These are phyloP conservation scores for Nakazawaea sp. DNA, from an alignment of 805 yeast genomes.

Conservation along the genomic window DNA sequence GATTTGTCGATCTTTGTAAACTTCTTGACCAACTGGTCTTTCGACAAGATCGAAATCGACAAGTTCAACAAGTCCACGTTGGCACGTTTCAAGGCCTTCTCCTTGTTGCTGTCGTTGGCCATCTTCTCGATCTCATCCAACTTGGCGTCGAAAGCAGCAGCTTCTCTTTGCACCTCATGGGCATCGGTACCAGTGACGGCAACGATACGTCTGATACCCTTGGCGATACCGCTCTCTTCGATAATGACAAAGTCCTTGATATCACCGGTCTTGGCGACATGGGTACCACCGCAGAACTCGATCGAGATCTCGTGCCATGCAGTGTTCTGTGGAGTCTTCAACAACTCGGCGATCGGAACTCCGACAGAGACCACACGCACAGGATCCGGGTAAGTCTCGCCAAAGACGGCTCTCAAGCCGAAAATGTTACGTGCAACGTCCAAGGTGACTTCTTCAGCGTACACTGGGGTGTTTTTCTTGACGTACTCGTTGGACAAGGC, in stretches of 20 bases:
- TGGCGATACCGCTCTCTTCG: constrained; percentile 97
- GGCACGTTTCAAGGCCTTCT: constrained; percentile 71
- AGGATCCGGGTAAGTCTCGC: constrained; percentile 98
- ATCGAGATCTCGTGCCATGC: constrained; percentile 78
- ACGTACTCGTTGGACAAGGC: constrained; percentile 64
- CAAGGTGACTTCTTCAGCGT: constrained; percentile 75
- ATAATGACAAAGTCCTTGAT: constrained; percentile 83
- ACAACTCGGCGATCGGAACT: constrained; percentile 74
- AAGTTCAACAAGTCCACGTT: constrained; percentile 82
- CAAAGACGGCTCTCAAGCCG: constrained; percentile 96
- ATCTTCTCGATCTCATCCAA: constrained; percentile 54
- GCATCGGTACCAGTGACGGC: constrained; percentile 95
- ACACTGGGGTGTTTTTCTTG: constrained; percentile 65
- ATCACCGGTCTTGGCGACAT: constrained; percentile 86
- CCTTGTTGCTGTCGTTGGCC: constrained; percentile 70
- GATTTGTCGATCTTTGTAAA: constrained; percentile 78
- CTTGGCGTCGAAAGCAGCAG: constrained; percentile 58
- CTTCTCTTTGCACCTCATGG: constrained; percentile 80
- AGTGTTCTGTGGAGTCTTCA: constrained; percentile 60
- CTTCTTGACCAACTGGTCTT: constrained; percentile 66
- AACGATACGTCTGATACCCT: constrained; percentile 96
- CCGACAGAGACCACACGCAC: constrained; percentile 98
- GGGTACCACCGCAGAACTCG: constrained; percentile 99
- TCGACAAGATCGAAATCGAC: constrained; percentile 73
- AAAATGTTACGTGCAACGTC: constrained; percentile 63